Evolutionary conservation across 495 filamentous ascomycete species (phyloP), one percentile per base, ranked within the genome.

Genomic region (Neurospora africana): DNA sequence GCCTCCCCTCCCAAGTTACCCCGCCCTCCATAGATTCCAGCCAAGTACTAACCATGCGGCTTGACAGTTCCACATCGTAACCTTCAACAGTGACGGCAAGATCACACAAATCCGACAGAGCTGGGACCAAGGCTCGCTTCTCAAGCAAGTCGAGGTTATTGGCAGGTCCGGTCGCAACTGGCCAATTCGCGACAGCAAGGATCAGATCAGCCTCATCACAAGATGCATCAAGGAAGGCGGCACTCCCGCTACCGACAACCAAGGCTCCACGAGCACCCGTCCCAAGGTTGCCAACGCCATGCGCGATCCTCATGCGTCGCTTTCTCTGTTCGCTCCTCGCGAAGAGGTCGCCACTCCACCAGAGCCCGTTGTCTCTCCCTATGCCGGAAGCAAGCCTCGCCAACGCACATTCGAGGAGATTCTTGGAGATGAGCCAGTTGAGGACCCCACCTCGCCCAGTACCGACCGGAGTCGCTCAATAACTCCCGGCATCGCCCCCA

Each of bases 131-230:
- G 94, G 89, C 35, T 93, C 93, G 69, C 87, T 98, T 10, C 86
- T 99, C 73, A 98, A 95, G 82, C 91, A 95, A 78, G 88, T 98
- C 69, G 94, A 97, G 75, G 90, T 97, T 38, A 98, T 99, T 81
- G 95, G 95, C 71, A 88, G 89, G 75, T 90, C 92, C 35, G 92
- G 91, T 65, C 91, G 90, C 77, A 93, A 91, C 78, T 99, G 95
- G 95, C 95, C 95, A 23, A 95, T 99, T 80, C 91, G 90, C 72
- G 93, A 97, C 77, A 92, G 91, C 71, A 91, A 88, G 74, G 93
- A 97, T 33, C 95, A 98, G 81, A 85, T 89, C 58, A 90, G 87
- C 74, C 83, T 97, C 72, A 91, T 98, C 74, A 74, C 80, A 58
- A 83, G 79, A 40, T 88, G 84, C 71, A 80, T 85, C 76, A 85